Conservation (phyloP, 2,329 filamentous ascomycete species). For the Stromatinia cepivora region DNA sequence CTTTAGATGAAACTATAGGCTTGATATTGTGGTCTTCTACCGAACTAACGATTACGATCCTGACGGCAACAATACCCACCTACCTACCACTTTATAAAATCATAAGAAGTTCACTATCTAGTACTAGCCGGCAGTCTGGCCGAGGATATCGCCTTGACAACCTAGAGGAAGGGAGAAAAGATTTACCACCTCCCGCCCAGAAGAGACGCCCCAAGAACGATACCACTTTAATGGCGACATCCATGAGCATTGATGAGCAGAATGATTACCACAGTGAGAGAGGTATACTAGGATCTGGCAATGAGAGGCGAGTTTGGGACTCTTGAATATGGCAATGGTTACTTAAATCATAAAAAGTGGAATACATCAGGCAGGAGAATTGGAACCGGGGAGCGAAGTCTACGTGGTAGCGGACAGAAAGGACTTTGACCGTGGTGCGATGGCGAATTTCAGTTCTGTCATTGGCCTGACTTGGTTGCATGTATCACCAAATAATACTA, state of each 20-base stretch:
- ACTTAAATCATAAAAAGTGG: background rate
- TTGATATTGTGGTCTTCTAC: constrained; percentile 50
- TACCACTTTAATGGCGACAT: constrained; percentile 1
- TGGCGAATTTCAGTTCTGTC: too few species aligned
- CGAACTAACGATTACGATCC: constrained; percentile 41
- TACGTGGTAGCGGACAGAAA: too few species aligned
- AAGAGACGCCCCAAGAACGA: background rate
- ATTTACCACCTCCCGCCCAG: background rate
- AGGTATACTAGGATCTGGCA: background rate
- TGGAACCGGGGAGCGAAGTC: background rate
- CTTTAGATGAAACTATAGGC: constrained; percentile 33
- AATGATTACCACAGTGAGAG: background rate
- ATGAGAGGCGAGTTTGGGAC: background rate
- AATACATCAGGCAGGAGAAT: background rate
- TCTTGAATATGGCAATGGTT: background rate
- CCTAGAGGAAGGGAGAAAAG: background rate
- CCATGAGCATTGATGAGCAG: background rate
- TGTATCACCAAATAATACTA: too few species aligned
- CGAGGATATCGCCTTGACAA: constrained; percentile 5
- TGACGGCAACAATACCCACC: constrained; percentile 39
- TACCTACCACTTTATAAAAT: constrained; percentile 35
- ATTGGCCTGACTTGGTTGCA: too few species aligned
- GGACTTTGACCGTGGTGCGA: too few species aligned
- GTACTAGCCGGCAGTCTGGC: background rate
- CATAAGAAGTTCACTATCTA: background rate